A percentile compares a stretch with the other conserved stretches of the same genome.
phyloP scores from a whole-genome alignment of 495 filamentous ascomycete species.

The Cairneyella variabilis region DNA sequence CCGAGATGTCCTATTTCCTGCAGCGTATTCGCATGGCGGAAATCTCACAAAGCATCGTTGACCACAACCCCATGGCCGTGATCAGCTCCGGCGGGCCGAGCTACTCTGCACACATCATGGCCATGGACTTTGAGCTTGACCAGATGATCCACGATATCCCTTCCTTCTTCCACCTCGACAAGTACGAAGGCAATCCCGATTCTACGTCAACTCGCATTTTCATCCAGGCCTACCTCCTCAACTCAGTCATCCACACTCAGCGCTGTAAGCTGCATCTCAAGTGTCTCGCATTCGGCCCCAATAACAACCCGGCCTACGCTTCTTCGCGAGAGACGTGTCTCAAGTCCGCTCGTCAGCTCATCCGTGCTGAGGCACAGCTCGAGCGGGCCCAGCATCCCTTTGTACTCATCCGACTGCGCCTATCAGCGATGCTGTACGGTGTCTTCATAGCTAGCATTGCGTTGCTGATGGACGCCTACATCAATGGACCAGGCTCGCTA shows the following conservation, averaged over 20 bases:
- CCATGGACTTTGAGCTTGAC: conserved; percentile 32
- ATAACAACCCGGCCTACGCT: conserved; percentile 26
- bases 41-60: conserved; percentile 39
- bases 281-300: conserved; percentile 29
- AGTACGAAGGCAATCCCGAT: conserved; percentile 1
- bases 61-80: conserved; percentile 30
- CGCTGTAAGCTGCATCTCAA: conserved; percentile 41
- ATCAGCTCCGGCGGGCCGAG: conserved; percentile 4
- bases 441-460: conserved; percentile 47
- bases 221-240: conserved; percentile 33
- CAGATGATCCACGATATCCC: conserved; percentile 22
- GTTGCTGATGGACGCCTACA: conserved; percentile 42
- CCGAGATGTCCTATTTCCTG: conserved; percentile 42
- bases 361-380: conserved; percentile 28
- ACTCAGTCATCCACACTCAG: conserved; percentile 32
- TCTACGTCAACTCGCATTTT: conserved; percentile 27
- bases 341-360: conserved; percentile 32
- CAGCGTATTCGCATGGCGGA: conserved; percentile 43
- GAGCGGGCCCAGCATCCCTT: no score
- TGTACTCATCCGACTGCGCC: no score
- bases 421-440: conserved; percentile 37
- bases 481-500: conserved; percentile 32
- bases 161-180: conserved; percentile 1
- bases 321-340: conserved; percentile 35
- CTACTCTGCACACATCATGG: conserved; percentile 26